Percentiles rank a stretch among this genome's conserved stretches.
These are phyloP conservation scores for Peziza echinospora DNA, from an alignment of 495 filamentous ascomycete genomes.

Conservation along the genomic window DNA sequence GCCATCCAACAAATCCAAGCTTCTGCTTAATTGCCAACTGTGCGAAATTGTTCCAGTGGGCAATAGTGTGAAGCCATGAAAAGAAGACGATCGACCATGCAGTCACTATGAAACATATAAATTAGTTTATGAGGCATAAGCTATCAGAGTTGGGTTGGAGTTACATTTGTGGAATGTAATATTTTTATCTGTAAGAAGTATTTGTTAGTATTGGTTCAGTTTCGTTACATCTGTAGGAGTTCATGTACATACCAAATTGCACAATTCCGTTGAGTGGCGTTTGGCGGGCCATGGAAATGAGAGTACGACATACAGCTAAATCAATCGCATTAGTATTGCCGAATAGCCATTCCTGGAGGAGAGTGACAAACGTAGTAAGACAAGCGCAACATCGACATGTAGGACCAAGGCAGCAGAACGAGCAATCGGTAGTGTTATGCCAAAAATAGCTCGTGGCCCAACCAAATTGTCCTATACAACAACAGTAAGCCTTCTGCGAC, in stretches of 20 bases:
- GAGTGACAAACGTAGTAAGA: constrained; percentile 35
- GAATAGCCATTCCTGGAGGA: background rate
- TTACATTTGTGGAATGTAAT: constrained; percentile 55
- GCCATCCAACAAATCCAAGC: constrained; percentile 47
- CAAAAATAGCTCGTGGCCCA: constrained; percentile 38
- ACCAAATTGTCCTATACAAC: constrained; percentile 38
- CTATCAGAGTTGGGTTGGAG: background rate
- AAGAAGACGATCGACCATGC: constrained; percentile 68
- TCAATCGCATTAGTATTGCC: too few species aligned
- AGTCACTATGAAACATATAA: constrained; percentile 31
- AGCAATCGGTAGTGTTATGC: constrained; percentile 49
- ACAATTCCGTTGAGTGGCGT: constrained; percentile 59
- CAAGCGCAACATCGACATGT: constrained; percentile 52
- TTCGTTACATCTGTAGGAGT: too few species aligned
- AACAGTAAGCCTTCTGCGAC: background rate
- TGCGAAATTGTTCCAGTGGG: constrained; percentile 64
- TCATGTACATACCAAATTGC: constrained; percentile 32
- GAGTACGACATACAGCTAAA: constrained; percentile 46
- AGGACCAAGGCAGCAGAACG: constrained; percentile 45
- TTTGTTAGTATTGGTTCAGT: constrained; percentile 8
- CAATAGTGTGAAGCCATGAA: constrained; percentile 57
- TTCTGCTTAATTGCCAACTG: constrained; percentile 48
- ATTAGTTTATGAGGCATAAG: background rate
- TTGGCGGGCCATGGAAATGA: constrained; percentile 52
- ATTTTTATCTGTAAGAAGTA: constrained; percentile 36